Percentiles rank a stretch among this genome's conserved stretches.
These are phyloP conservation scores for Conringia planisiliqua DNA, from an alignment of 345 rosid species.

Conservation along the genomic window DNA sequence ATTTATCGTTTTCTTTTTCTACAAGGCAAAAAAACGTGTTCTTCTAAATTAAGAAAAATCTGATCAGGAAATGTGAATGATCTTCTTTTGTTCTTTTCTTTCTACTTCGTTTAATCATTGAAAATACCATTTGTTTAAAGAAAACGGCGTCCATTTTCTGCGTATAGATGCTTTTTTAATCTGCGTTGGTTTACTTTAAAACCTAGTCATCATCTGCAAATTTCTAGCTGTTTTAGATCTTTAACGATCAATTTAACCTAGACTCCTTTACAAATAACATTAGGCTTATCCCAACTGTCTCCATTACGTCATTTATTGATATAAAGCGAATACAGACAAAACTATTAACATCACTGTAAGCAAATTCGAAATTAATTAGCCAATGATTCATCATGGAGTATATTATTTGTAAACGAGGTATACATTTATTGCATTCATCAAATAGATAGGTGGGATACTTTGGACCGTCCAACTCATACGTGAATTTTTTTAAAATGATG, in stretches of 20 bases:
- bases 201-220: background rate
- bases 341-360: background rate
- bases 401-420: background rate
- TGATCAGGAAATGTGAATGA: constrained; percentile 8
- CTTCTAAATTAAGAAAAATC: background rate
- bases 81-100: background rate
- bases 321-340: background rate
- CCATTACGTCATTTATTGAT: background rate
- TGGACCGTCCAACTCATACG: constrained; percentile 1
- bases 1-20: constrained; percentile 14
- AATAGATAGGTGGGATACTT: background rate
- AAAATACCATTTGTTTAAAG: background rate
- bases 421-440: background rate
- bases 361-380: background rate
- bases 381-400: background rate
- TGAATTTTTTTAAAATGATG: background rate
- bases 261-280: background rate
- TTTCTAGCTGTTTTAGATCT: constrained; percentile 1
- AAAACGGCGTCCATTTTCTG: constrained; percentile 21
- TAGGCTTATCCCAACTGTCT: background rate
- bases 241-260: constrained; percentile 12
- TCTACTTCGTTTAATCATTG: constrained; percentile 2
- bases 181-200: background rate
- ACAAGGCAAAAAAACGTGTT: constrained; percentile 18
- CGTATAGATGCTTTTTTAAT: background rate